Percentiles rank a stretch among this genome's conserved stretches.
phyloP scores from a whole-genome alignment of 2,329 filamentous ascomycete genomes.

The Orbilia blumenaviensis region DNA sequence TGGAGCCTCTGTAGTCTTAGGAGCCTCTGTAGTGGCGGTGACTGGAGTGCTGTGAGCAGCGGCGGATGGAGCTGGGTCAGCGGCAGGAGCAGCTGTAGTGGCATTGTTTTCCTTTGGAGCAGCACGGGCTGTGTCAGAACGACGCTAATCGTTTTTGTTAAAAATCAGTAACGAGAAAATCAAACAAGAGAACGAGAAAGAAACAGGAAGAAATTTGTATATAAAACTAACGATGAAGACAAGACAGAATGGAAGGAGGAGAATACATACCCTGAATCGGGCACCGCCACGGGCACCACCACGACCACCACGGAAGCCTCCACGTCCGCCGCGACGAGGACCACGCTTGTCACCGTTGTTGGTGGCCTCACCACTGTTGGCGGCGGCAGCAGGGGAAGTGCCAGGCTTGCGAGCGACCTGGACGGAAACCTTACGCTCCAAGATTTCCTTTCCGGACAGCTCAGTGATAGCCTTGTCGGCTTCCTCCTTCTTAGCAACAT shows the following conservation, averaged over 20 bases:
- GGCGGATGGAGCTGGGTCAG: constrained; percentile 61
- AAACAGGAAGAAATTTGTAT: neutral
- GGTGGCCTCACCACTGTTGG: constrained; percentile 70
- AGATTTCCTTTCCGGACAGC: constrained; percentile 95
- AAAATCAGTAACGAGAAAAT: constrained; percentile 22
- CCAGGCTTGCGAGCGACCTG: constrained; percentile 98
- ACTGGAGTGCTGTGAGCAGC: constrained; percentile 64
- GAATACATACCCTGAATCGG: constrained; percentile 69
- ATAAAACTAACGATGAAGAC: neutral
- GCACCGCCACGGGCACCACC: constrained; percentile 67
- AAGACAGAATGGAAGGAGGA: neutral
- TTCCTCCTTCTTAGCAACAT: constrained; percentile 92
- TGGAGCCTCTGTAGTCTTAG: constrained; percentile 66
- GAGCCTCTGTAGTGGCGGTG: constrained; percentile 65
- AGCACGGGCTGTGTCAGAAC: constrained; percentile 55
- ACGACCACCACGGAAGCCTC: constrained; percentile 69
- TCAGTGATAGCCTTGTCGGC: constrained; percentile 94
- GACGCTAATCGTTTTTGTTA: constrained; percentile 55
- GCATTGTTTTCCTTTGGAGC: constrained; percentile 66
- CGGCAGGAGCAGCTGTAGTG: constrained; percentile 67
- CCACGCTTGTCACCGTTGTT: constrained; percentile 69
- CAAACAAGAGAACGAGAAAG: constrained; percentile 3
- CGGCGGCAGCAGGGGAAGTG: constrained; percentile 82
- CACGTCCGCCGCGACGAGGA: constrained; percentile 69
- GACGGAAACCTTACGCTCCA: constrained; percentile 98